Evolutionary conservation across 176 grass and related monocot species (phyloP).

Genomic region (Aegilops umbellulata): DNA sequence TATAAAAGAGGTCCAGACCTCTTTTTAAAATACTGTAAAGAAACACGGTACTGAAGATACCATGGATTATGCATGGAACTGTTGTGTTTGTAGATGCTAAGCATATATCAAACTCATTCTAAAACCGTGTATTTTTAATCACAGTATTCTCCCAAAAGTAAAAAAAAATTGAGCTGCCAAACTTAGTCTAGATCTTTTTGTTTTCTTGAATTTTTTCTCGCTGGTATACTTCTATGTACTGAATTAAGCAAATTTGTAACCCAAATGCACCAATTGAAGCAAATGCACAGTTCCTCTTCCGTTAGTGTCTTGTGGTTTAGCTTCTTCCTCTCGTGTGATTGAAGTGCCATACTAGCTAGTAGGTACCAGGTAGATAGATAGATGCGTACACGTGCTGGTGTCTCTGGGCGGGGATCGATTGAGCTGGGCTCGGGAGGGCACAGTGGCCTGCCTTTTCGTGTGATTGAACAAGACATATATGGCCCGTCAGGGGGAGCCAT

Average conservation of each 20-base stretch:
- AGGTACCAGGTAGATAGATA: not conserved
- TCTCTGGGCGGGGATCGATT: not conserved
- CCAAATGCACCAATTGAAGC: not conserved
- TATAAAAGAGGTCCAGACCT: too few relatives aligned
- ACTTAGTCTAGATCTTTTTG: too few relatives aligned
- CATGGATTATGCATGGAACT: too few relatives aligned
- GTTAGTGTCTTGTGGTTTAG: not conserved
- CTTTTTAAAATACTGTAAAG: too few relatives aligned
- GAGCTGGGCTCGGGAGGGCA: not conserved
- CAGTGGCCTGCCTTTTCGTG: conserved; percentile 29
- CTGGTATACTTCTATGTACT: too few relatives aligned
- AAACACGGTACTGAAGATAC: too few relatives aligned
- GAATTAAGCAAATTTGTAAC: not conserved
- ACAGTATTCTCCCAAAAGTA: too few relatives aligned
- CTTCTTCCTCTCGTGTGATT: conserved; percentile 3
- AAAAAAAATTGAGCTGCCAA: too few relatives aligned
- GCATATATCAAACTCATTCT: too few relatives aligned
- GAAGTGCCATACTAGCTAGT: not conserved
- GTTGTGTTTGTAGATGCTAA: too few relatives aligned
- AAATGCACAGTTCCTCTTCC: not conserved
- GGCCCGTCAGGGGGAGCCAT: conserved; percentile 34
- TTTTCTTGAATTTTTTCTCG: too few relatives aligned
- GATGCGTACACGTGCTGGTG: conserved; percentile 35
- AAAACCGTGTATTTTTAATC: too few relatives aligned
- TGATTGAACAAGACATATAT: conserved; percentile 51